Percentiles rank a stretch among this genome's conserved stretches.
Conservation (phyloP, 2,329 filamentous ascomycete species). For the Colletotrichum neosansevieriae region DNA sequence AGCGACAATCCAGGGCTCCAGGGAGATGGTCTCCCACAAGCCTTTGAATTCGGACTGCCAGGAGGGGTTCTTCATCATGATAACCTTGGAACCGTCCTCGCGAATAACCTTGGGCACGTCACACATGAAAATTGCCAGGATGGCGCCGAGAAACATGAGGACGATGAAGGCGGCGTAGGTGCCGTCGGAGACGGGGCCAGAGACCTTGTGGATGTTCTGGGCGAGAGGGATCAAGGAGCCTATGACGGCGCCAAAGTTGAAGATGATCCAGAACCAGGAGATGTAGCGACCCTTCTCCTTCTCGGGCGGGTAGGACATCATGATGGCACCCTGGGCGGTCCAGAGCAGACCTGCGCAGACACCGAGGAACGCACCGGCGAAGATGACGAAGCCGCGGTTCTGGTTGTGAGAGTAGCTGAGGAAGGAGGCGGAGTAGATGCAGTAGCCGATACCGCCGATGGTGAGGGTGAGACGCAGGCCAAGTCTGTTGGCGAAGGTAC, state of each 20-base stretch:
- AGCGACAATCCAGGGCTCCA: conserved; percentile 78
- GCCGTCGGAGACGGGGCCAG: conserved; percentile 72
- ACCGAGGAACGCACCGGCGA: conserved; percentile 81
- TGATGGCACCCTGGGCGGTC: conserved; percentile 86
- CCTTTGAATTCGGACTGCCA: conserved; percentile 85
- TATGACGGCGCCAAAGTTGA: conserved; percentile 91
- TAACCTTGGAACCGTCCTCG: conserved; percentile 81
- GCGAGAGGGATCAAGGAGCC: conserved; percentile 82
- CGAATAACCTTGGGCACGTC: conserved; percentile 81
- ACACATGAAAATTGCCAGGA: conserved; percentile 76
- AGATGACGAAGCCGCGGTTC: conserved; percentile 79
- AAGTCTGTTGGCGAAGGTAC: conserved; percentile 82
- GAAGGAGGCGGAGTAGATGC: conserved; percentile 78
- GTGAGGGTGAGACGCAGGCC: conserved; percentile 77
- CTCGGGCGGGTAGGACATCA: conserved; percentile 91
- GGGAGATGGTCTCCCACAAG: conserved; percentile 77
- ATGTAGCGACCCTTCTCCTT: conserved; percentile 88
- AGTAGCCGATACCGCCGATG: conserved; percentile 82
- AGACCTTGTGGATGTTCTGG: conserved; percentile 73
- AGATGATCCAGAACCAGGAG: conserved; percentile 94
- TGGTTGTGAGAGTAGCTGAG: conserved; percentile 76
- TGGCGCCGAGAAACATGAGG: conserved; percentile 80
- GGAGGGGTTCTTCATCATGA: conserved; percentile 90
- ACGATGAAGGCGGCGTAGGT: conserved; percentile 92
- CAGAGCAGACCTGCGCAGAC: conserved; percentile 84